These are phyloP conservation scores for Coemansia erecta DNA, from an alignment of 192 early-diverging fungal genomes.

Conservation along the genomic window DNA sequence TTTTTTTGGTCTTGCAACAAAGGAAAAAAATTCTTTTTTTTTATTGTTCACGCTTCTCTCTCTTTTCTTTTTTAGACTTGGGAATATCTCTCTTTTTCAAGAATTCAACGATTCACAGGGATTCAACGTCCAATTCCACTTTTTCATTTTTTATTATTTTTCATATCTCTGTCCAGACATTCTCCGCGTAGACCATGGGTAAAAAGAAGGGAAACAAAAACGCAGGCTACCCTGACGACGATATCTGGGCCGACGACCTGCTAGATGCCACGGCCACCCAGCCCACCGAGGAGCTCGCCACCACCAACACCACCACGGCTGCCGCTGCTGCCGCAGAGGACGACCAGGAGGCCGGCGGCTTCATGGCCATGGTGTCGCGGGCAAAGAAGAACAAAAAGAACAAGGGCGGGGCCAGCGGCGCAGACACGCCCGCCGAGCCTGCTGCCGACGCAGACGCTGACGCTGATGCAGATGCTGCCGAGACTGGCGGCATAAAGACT, in stretches of 20 bases:
- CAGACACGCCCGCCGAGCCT: slow-evolving; percentile 20
- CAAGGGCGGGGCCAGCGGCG: slow-evolving; percentile 23
- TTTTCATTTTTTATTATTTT: background rate
- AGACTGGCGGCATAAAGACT: slow-evolving; percentile 52
- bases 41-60: background rate
- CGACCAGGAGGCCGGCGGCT: slow-evolving; percentile 7
- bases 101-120: background rate
- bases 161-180: background rate
- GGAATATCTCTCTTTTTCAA: background rate
- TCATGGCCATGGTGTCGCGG: slow-evolving; percentile 8
- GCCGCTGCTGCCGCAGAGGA: slow-evolving; percentile 8
- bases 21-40: background rate
- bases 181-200: slow-evolving; percentile 16
- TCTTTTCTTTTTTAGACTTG: background rate
- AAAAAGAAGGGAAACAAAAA: slow-evolving; percentile 35
- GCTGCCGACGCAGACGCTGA: slow-evolving; percentile 12
- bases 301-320: background rate
- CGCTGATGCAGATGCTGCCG: slow-evolving; percentile 44
- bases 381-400: slow-evolving; percentile 23
- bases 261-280: slow-evolving; percentile 12
- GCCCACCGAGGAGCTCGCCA: background rate
- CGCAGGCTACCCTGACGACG: slow-evolving; percentile 10
- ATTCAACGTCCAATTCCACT: background rate
- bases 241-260: slow-evolving; percentile 39
- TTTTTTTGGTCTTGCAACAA: background rate